Percentiles rank a stretch among this genome's conserved stretches.
Conservation (phyloP, 805 yeast species). For the Ogataea methylovora region DNA sequence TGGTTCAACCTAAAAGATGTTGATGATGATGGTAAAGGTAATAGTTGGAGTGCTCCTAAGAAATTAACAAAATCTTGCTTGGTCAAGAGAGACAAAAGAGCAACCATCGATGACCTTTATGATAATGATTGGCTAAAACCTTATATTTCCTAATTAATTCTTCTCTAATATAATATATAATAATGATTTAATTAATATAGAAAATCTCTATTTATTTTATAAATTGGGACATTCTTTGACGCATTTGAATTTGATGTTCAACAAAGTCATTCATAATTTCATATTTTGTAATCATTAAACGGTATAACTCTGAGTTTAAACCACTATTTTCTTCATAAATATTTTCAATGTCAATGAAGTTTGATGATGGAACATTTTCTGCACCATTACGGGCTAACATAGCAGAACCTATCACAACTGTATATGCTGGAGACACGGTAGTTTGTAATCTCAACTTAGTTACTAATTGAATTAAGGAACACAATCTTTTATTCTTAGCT, state of each 20-base stretch:
- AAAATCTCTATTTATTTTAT: no score
- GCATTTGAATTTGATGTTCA: no score
- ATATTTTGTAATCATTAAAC: no score
- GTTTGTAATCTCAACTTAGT: background rate
- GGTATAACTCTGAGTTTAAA: no score
- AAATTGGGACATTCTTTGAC: no score
- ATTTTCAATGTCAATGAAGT: no score
- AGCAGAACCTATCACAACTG: conserved; percentile 4
- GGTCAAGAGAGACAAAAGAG: conserved; percentile 39
- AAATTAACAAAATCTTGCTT: conserved; percentile 42
- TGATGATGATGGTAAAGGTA: conserved; percentile 8
- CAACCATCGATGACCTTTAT: conserved; percentile 26
- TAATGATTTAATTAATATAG: background rate
- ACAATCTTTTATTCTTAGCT: conserved; percentile 36
- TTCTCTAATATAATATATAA: background rate
- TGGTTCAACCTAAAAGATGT: conserved; percentile 53
- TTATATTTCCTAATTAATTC: no score
- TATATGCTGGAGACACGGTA: background rate
- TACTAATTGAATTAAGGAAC: background rate
- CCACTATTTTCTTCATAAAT: no score
- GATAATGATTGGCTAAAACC: conserved; percentile 26
- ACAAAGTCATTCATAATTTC: no score
- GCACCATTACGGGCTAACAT: background rate
- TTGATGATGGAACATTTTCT: no score
- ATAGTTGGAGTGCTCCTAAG: conserved; percentile 38